These are phyloP conservation scores for Hypoxylon fragiforme DNA, from an alignment of 495 filamentous ascomycete species.

Conservation along the genomic window DNA sequence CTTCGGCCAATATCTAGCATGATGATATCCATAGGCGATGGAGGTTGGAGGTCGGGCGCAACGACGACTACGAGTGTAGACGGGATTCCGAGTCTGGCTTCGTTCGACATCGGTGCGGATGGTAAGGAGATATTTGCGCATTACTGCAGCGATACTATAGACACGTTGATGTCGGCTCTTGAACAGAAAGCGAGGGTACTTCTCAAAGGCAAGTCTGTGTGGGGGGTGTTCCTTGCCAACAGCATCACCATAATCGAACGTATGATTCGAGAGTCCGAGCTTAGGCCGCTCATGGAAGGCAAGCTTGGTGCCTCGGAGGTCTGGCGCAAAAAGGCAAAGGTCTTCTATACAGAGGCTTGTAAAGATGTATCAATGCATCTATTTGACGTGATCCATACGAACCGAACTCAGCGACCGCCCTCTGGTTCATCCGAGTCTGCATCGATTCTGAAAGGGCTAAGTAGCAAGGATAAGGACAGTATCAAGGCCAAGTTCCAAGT, in stretches of 20 bases:
- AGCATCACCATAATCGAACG: slow-evolving; percentile 83
- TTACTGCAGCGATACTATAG: slow-evolving; percentile 84
- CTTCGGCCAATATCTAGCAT: slow-evolving; percentile 85
- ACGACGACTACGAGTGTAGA: slow-evolving; percentile 56
- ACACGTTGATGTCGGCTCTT: slow-evolving; percentile 74
- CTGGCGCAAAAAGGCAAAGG: slow-evolving; percentile 84
- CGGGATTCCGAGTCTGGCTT: slow-evolving; percentile 69
- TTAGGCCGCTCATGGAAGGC: slow-evolving; percentile 69
- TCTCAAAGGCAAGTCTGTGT: slow-evolving; percentile 74
- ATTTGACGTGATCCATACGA: slow-evolving; percentile 91
- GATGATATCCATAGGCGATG: slow-evolving; percentile 87
- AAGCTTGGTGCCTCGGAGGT: slow-evolving; percentile 68
- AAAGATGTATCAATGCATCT: slow-evolving; percentile 82
- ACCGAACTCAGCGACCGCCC: slow-evolving; percentile 65
- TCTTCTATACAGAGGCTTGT: slow-evolving; percentile 85
- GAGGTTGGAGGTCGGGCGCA: slow-evolving; percentile 72
- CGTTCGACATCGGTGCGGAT: slow-evolving; percentile 88
- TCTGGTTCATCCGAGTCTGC: slow-evolving; percentile 69
- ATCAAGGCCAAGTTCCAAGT: slow-evolving; percentile 92
- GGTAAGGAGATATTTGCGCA: slow-evolving; percentile 84
- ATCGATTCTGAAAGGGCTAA: slow-evolving; percentile 78
- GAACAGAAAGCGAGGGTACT: slow-evolving; percentile 73
- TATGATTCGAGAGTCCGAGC: slow-evolving; percentile 79
- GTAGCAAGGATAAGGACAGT: slow-evolving; percentile 86
- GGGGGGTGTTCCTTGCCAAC: slow-evolving; percentile 92